Evolutionary conservation across 164 flowering plant species (phyloP).

Genomic region (Chimonanthus salicifolius): DNA sequence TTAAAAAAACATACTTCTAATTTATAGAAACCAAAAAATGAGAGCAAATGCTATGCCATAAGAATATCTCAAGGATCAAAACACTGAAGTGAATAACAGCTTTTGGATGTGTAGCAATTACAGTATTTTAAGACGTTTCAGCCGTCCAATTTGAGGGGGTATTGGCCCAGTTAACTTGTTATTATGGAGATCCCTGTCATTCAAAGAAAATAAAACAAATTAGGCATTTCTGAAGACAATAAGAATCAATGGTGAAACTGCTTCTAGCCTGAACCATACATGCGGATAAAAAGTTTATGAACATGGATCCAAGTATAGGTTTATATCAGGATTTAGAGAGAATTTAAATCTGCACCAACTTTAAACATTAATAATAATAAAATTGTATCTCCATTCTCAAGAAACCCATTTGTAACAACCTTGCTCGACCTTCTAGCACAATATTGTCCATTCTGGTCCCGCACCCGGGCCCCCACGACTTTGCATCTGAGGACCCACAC

Average conservation of each 20-base stretch:
- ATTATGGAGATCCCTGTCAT: constrained; percentile 90
- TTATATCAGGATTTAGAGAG: background rate
- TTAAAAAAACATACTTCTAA: too few species aligned
- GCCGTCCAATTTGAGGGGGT: constrained; percentile 91
- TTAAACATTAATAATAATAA: too few species aligned
- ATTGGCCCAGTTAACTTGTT: constrained; percentile 97
- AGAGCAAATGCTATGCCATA: background rate
- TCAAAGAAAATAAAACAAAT: constrained; percentile 8
- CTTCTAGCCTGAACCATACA: background rate
- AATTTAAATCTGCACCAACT: background rate
- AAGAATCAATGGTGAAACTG: background rate
- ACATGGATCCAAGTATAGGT: background rate
- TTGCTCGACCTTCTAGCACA: too few species aligned
- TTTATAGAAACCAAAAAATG: background rate
- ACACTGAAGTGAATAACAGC: background rate
- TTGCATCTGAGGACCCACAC: too few species aligned
- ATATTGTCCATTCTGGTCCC: too few species aligned
- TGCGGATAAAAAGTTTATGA: background rate
- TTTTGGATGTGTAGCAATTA: constrained; percentile 22
- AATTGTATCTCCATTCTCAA: background rate
- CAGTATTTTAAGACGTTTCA: constrained; percentile 80
- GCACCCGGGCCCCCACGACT: too few species aligned
- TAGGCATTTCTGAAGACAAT: constrained; percentile 9
- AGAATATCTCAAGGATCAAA: background rate
- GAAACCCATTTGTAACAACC: background rate